Evolutionary conservation across 202 grass and related monocot genomes (phyloP), one percentile per base, ranked within the genome.

Genomic region (Setaria italica): DNA sequence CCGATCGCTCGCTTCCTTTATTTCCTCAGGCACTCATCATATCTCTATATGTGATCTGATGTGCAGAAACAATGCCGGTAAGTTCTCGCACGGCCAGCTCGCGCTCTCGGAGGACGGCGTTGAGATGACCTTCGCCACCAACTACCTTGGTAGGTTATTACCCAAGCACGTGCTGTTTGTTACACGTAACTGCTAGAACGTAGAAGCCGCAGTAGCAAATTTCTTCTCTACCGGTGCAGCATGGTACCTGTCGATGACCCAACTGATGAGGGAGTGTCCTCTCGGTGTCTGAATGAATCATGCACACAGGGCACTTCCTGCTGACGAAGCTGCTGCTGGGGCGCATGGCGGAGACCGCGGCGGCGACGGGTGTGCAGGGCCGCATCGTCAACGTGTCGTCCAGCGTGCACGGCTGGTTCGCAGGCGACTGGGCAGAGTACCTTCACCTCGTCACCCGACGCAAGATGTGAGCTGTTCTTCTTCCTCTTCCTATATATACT

Each of bases 41-140:
- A 3, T 37, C 42, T 7, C 6, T 45, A 45, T 45, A 10, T 46
- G 42, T 3, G 34, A 6, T 41, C 5, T 41, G 39, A 6, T 9
- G 41, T 7, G 64, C 91, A 97, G 95, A 85, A 99, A 99, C 85
- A 99, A 99, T 76, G 96, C 96, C 9, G 97, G 97, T 62, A 99
- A 96, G 85, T 99, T 99, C 84, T 96, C 93, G n/a, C 90, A 96
- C 67, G 93, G 94, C 2, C 88, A 94, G 83, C 82, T 88, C 25
- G 90, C 93, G 79, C 84, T 99, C 65, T 88, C 93, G 17, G 96
- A 96, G 89, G 91, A 99, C 85, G 96, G 93, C 66, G 87, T 99
- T 16, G 96, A 99, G 90, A 99, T 96, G 97, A 96, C 93, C 51
- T 99, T 99, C 91, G 97, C 97, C 46, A 94, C 97, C 69, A 99